Evolutionary conservation across 2,329 filamentous ascomycete species (phyloP).

Genomic region (Metarhizium humberi): DNA sequence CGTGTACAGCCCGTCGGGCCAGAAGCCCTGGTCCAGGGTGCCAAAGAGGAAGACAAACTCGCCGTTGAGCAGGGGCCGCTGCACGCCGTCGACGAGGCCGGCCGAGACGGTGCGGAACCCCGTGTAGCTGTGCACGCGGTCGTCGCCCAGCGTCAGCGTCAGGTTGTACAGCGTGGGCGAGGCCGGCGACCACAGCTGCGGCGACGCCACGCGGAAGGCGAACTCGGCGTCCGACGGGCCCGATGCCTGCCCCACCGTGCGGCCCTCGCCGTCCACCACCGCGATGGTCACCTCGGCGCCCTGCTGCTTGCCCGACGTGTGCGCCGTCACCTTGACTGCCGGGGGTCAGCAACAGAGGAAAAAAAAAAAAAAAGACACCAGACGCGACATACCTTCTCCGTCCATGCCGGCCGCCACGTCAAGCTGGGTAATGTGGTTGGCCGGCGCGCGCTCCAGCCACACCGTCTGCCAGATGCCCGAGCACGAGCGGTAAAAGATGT

Average conservation of each 20-base stretch:
- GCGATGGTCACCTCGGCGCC: constrained; percentile 25
- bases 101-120: constrained; percentile 57
- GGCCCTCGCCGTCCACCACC: constrained; percentile 26
- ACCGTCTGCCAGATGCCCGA: constrained; percentile 69
- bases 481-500: constrained; percentile 65
- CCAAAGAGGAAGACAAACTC: constrained; percentile 60
- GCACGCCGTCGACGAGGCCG: constrained; percentile 46
- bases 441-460: constrained; percentile 57
- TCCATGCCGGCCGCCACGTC: constrained; percentile 50
- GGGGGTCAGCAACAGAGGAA: constrained; percentile 20
- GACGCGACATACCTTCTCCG: constrained; percentile 32
- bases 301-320: constrained; percentile 30
- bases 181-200: constrained; percentile 56
- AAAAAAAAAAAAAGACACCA: too few species aligned
- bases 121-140: constrained; percentile 54
- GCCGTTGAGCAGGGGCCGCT: constrained; percentile 58
- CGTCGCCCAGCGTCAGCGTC: constrained; percentile 40
- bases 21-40: constrained; percentile 62
- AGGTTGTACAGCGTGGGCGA: constrained; percentile 57
- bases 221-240: constrained; percentile 41
- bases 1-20: constrained; percentile 60
- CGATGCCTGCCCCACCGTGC: constrained; percentile 31
- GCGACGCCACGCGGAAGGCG: constrained; percentile 42
- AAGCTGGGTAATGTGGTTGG: constrained; percentile 46
- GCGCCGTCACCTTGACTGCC: constrained; percentile 40